A percentile compares a stretch with the other conserved stretches of the same genome.
phyloP scores from a whole-genome alignment of 31 red algal species.

The Pterothamnion heteromorphum region DNA sequence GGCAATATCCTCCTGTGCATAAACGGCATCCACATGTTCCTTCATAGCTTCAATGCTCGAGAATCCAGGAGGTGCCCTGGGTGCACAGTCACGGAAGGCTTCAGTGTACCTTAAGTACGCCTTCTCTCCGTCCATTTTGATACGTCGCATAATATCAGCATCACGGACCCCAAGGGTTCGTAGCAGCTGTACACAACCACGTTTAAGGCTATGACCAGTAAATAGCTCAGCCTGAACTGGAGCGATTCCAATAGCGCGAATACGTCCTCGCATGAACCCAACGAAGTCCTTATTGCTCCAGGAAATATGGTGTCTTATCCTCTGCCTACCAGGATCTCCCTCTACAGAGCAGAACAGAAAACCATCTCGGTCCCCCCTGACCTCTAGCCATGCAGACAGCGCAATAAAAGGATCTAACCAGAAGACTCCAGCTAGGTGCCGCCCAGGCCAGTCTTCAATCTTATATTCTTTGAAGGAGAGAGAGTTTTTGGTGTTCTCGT shows the following conservation, averaged over 20 bases:
- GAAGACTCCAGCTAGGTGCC: too few species aligned
- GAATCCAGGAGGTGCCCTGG: not conserved
- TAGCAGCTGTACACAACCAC: conserved; percentile 29
- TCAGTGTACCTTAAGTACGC: conserved; percentile 22
- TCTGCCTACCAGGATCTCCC: not conserved
- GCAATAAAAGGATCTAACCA: too few species aligned
- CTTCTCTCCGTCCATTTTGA: conserved; percentile 21
- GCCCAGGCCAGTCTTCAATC: not conserved
- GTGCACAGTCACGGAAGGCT: conserved; percentile 18
- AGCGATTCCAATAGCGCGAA: not conserved
- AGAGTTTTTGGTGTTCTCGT: not conserved
- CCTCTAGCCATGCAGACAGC: not conserved
- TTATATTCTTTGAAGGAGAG: not conserved
- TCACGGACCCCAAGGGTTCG: not conserved
- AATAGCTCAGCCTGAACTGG: not conserved
- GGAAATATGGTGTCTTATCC: not conserved
- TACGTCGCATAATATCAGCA: not conserved
- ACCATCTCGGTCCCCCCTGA: not conserved
- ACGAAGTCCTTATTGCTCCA: not conserved
- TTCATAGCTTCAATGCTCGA: conserved; percentile 4
- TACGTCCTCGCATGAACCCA: not conserved
- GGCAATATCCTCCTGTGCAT: too few species aligned
- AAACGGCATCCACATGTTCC: too few species aligned
- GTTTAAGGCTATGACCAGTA: conserved; percentile 24
- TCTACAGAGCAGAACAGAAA: not conserved